These are phyloP conservation scores for Nannochloropsis gaditana DNA, from an alignment of 108 stramenopile species.

Conservation along the genomic window DNA sequence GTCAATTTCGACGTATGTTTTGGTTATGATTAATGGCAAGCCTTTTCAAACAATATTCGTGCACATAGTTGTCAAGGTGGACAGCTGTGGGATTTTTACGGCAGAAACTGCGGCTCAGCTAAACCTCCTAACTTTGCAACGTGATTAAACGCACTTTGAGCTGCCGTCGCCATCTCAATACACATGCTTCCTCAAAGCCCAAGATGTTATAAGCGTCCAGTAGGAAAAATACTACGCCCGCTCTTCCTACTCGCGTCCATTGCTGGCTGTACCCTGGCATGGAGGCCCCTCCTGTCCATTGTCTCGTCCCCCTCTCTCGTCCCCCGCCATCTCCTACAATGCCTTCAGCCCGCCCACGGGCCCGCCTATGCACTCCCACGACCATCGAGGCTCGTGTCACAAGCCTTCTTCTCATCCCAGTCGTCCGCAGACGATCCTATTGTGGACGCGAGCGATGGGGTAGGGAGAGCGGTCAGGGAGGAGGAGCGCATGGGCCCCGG, in stretches of 20 bases:
- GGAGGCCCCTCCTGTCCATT: not conserved
- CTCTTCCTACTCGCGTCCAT: not conserved
- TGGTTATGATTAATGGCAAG: too few species aligned
- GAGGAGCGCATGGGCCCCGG: conserved; percentile 8
- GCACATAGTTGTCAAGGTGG: too few species aligned
- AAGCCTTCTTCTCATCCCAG: not conserved
- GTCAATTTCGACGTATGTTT: too few species aligned
- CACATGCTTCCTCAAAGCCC: too few species aligned
- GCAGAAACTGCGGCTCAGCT: too few species aligned
- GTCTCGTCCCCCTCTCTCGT: not conserved
- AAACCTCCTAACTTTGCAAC: too few species aligned
- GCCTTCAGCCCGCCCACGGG: not conserved
- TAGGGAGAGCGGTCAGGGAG: not conserved
- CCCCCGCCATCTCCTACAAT: not conserved
- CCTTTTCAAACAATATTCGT: too few species aligned
- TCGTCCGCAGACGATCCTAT: not conserved
- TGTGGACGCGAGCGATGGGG: not conserved
- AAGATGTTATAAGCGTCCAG: too few species aligned
- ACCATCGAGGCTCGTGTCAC: not conserved
- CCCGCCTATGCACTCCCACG: not conserved
- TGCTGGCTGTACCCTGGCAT: not conserved
- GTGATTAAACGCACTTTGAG: too few species aligned
- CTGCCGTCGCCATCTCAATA: too few species aligned
- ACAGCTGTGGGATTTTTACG: too few species aligned
- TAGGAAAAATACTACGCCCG: too few species aligned